A percentile compares a stretch with the other conserved stretches of the same genome.
These are phyloP conservation scores for Marchantia polymorpha DNA, from an alignment of 225 moss, liverwort and hornwort genomes.

Conservation along the genomic window DNA sequence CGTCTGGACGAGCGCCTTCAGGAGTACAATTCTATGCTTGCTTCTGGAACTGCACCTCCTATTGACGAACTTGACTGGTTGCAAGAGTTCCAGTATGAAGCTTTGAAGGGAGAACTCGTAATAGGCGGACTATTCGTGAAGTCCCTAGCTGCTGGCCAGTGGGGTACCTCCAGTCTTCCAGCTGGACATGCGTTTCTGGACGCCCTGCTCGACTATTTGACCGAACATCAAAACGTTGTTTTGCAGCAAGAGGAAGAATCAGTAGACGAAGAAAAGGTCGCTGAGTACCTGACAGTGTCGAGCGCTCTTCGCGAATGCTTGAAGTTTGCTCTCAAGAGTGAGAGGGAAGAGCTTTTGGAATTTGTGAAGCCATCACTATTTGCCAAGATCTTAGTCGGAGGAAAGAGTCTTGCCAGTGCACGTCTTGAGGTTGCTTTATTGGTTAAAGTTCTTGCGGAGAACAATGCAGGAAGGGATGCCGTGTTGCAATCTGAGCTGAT, in stretches of 20 bases:
- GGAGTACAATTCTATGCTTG: conserved; percentile 68
- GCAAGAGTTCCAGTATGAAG: conserved; percentile 70
- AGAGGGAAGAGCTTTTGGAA: conserved; percentile 66
- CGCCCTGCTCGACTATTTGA: conserved; percentile 67
- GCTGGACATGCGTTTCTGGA: conserved; percentile 74
- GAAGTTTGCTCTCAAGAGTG: conserved; percentile 74
- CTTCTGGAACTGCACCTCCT: conserved; percentile 59
- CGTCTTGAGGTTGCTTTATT: conserved; percentile 65
- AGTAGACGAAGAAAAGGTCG: conserved; percentile 40
- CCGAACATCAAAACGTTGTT: conserved; percentile 52
- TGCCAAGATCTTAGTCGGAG: conserved; percentile 50
- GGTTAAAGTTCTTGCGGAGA: conserved; percentile 72
- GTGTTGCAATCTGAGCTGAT: conserved; percentile 77
- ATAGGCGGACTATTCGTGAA: conserved; percentile 84
- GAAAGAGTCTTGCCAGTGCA: conserved; percentile 51
- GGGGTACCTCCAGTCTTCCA: conserved; percentile 83
- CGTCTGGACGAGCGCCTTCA: conserved; percentile 72
- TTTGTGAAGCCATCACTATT: conserved; percentile 55
- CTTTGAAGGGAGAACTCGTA: conserved; percentile 76
- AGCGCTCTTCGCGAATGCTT: conserved; percentile 74
- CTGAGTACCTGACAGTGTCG: conserved; percentile 60
- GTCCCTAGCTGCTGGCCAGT: conserved; percentile 77
- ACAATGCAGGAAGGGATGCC: conserved; percentile 58
- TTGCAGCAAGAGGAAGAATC: conserved; percentile 25
- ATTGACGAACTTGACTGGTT: conserved; percentile 89